Conservation (phyloP, 179 eudicot species). For the Camellia oleifera region DNA sequence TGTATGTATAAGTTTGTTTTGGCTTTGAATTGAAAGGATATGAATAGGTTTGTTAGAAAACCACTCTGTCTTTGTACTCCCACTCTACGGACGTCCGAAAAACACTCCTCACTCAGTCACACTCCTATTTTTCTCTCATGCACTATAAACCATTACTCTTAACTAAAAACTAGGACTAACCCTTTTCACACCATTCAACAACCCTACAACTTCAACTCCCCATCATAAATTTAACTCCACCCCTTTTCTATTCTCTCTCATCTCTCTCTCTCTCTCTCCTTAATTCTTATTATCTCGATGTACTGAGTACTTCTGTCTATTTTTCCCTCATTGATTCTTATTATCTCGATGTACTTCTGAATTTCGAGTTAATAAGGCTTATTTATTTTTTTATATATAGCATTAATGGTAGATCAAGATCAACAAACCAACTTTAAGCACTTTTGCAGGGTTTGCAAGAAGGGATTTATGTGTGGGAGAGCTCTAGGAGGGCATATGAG, state of each 20-base stretch:
- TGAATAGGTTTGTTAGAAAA: conserved; percentile 23
- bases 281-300: not conserved
- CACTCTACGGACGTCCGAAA: conserved; percentile 36
- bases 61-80: not conserved
- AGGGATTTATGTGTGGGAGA: conserved; percentile 86
- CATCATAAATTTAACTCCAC: conserved; percentile 25
- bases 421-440: conserved; percentile 64
- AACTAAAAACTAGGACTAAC: conserved; percentile 73
- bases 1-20: conserved; percentile 11
- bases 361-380: too few species aligned
- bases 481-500: conserved; percentile 98
- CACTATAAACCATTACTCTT: conserved; percentile 42
- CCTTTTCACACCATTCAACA: conserved; percentile 36
- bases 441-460: conserved; percentile 80
- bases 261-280: not conserved
- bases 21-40: conserved; percentile 28
- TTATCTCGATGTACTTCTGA: too few species aligned
- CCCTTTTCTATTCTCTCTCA: conserved; percentile 18
- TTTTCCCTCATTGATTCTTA: too few species aligned
- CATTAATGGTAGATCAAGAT: conserved; percentile 39
- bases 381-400: conserved; percentile 32
- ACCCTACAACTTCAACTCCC: conserved; percentile 26
- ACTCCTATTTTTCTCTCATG: conserved; percentile 26
- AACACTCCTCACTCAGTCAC: conserved; percentile 33
- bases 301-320: not conserved